These are phyloP conservation scores for Aspergillus cejpii DNA, from an alignment of 2,329 filamentous ascomycete genomes.

Conservation along the genomic window DNA sequence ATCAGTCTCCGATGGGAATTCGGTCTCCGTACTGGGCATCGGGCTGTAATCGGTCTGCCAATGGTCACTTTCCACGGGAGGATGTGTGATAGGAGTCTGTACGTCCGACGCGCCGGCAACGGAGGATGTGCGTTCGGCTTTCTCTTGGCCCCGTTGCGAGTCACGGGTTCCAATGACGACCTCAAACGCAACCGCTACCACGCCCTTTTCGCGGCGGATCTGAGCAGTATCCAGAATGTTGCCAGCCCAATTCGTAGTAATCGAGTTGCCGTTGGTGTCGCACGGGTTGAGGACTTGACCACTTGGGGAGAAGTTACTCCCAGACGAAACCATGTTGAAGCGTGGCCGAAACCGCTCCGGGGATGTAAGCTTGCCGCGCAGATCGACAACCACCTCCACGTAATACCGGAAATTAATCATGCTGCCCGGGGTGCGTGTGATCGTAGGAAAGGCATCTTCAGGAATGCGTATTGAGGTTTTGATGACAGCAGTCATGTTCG, in stretches of 20 bases:
- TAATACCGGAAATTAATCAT: conserved; percentile 96
- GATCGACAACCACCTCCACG: conserved; percentile 84
- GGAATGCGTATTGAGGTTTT: conserved; percentile 80
- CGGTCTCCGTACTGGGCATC: conserved; percentile 14
- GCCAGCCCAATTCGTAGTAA: conserved; percentile 42
- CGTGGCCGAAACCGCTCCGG: conserved; percentile 60
- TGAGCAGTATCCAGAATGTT: conserved; percentile 82
- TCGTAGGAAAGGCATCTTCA: conserved; percentile 86
- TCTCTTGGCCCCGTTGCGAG: conserved; percentile 52
- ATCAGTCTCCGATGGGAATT: conserved; percentile 24
- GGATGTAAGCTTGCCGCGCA: conserved; percentile 77
- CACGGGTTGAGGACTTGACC: conserved; percentile 30
- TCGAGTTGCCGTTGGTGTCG: conserved; percentile 29
- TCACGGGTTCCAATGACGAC: conserved; percentile 81
- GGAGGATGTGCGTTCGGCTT: conserved; percentile 28
- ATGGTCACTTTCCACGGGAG: conserved; percentile 23
- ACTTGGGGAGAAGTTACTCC: conserved; percentile 41
- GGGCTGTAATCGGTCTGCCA: conserved; percentile 22
- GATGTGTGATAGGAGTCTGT: conserved; percentile 17
- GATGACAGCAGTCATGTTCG: conserved; percentile 68
- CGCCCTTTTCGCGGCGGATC: conserved; percentile 79
- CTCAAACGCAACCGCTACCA: conserved; percentile 82
- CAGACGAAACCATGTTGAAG: conserved; percentile 46
- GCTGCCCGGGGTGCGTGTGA: conserved; percentile 76
- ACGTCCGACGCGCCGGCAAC: conserved; percentile 26